Conservation (phyloP, 306 rosid species). For the Cucurbita maxima region DNA sequence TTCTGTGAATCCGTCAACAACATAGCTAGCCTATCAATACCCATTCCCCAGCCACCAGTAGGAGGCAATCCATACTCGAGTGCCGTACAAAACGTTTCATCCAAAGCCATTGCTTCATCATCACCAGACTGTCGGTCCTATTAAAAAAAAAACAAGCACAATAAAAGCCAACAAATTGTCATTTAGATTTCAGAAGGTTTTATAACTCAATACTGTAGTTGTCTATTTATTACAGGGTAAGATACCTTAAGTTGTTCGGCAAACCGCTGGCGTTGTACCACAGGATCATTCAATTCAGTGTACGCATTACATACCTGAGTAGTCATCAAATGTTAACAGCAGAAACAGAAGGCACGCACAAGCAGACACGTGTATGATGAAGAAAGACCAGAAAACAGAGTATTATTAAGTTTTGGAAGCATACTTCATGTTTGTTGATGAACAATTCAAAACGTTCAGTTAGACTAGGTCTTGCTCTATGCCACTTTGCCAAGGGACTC, state of each 20-base stretch:
- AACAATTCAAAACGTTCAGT: conserved; percentile 91
- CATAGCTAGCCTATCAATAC: conserved; percentile 80
- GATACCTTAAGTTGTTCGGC: conserved; percentile 87
- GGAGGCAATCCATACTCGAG: conserved; percentile 97
- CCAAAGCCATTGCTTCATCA: conserved; percentile 90
- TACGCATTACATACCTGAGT: conserved; percentile 74
- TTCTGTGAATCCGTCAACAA: conserved; percentile 73
- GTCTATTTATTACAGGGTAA: not conserved
- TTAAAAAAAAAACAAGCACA: conserved; percentile 1
- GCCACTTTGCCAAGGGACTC: conserved; percentile 98
- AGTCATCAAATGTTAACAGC: conserved; percentile 7
- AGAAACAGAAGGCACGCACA: not conserved
- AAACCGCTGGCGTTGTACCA: conserved; percentile 77
- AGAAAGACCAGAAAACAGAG: not conserved
- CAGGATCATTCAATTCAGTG: conserved; percentile 92
- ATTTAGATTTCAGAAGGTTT: not conserved
- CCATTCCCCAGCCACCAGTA: conserved; percentile 95
- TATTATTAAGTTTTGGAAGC: not conserved
- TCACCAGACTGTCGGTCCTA: conserved; percentile 95
- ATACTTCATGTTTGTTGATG: conserved; percentile 74
- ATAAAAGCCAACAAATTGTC: not conserved
- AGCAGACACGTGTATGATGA: not conserved
- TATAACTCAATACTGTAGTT: not conserved
- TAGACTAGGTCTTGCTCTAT: conserved; percentile 61
- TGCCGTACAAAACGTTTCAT: conserved; percentile 76